phyloP scores from a whole-genome alignment of 2,329 filamentous ascomycete species.

The Colletotrichum sp. region DNA sequence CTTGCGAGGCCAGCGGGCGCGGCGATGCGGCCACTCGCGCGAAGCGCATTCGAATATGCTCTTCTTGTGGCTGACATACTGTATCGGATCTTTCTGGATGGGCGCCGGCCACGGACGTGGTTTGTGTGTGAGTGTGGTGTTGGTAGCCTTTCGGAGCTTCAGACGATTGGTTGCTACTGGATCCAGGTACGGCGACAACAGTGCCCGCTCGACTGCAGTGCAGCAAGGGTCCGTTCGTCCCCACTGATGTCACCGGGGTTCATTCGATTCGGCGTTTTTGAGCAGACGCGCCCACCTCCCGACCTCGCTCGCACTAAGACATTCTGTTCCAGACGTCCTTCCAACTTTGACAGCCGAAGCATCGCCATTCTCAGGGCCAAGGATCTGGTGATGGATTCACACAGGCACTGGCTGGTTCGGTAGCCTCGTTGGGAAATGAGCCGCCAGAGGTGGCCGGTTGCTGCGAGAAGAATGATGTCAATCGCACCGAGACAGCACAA shows the following conservation, averaged over 20 bases:
- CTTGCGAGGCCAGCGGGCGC: background rate
- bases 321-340: background rate
- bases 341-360: background rate
- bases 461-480: background rate
- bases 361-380: background rate
- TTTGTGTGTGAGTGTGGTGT: background rate
- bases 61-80: background rate
- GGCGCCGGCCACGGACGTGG: background rate
- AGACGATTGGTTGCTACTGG: background rate
- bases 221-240: background rate
- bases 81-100: background rate
- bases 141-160: background rate
- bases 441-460: background rate
- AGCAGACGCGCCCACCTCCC: background rate
- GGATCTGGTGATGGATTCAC: background rate
- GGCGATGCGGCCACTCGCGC: background rate
- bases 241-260: background rate
- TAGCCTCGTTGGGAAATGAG: background rate
- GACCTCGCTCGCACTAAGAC: background rate
- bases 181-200: background rate
- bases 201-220: background rate
- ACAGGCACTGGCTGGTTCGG: background rate
- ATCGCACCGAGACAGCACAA: background rate
- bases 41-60: background rate
- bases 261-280: background rate